Conservation (phyloP, 106 monocot species). For the Gastrodia elata region DNA sequence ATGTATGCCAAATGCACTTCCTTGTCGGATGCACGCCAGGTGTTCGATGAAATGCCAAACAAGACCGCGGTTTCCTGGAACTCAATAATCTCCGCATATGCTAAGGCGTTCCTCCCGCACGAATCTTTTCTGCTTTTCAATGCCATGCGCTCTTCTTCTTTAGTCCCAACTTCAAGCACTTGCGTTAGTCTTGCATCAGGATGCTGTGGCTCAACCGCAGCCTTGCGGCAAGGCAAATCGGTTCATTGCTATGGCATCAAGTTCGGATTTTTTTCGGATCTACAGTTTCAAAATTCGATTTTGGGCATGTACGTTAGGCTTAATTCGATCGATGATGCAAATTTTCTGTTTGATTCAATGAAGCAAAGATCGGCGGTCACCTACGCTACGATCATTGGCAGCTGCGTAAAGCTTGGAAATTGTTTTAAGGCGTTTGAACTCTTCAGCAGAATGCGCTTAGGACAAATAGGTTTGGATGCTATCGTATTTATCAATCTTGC, state of each 20-base stretch:
- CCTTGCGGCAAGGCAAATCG: slow-evolving; percentile 8
- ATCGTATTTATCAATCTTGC: slow-evolving; percentile 20
- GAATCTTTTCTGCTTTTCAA: slow-evolving; percentile 20
- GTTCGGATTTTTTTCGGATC: slow-evolving; percentile 21
- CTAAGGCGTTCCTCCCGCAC: neutral
- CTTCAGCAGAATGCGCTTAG: slow-evolving; percentile 24
- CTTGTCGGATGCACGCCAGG: slow-evolving; percentile 7
- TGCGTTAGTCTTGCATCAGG: slow-evolving; percentile 29
- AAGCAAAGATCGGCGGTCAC: slow-evolving; percentile 22
- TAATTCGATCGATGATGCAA: slow-evolving; percentile 20
- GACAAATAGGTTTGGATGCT: slow-evolving; percentile 12
- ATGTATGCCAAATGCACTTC: slow-evolving; percentile 38
- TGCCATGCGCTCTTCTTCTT: slow-evolving; percentile 17
- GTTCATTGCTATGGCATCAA: slow-evolving; percentile 27
- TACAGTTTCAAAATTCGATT: slow-evolving; percentile 24
- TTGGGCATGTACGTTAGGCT: slow-evolving; percentile 20
- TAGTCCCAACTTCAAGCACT: slow-evolving; percentile 21
- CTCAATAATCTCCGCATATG: slow-evolving; percentile 35
- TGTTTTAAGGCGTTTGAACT: slow-evolving; percentile 17
- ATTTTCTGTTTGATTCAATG: slow-evolving; percentile 20
- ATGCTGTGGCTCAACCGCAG: slow-evolving; percentile 7
- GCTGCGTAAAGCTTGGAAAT: slow-evolving; percentile 23
- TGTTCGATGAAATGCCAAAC: slow-evolving; percentile 49
- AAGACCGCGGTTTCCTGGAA: slow-evolving; percentile 45
- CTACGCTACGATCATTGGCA: slow-evolving; percentile 28